Evolutionary conservation across 1,139 yeast species (phyloP).

Genomic region (Candida buenavistaensis): DNA sequence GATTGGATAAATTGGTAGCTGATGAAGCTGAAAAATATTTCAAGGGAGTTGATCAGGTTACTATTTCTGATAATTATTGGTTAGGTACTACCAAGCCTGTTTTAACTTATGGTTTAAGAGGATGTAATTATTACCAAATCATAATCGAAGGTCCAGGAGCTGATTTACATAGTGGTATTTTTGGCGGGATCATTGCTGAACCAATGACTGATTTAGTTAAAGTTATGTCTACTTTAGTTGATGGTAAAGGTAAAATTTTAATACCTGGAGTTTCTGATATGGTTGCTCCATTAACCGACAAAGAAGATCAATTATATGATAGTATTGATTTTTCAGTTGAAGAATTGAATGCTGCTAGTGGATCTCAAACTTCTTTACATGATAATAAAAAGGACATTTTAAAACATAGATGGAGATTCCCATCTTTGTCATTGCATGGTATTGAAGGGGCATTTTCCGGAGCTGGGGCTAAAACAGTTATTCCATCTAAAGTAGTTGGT

Average conservation of each 20-base stretch:
- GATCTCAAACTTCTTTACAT: constrained; percentile 80
- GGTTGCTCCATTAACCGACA: constrained; percentile 89
- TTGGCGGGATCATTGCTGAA: constrained; percentile 96
- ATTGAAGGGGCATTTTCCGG: constrained; percentile 96
- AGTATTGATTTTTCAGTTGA: constrained; percentile 80
- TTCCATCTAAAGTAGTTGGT: constrained; percentile 92
- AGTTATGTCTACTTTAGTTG: constrained; percentile 75
- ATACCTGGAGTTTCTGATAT: constrained; percentile 89
- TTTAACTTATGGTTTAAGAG: constrained; percentile 95
- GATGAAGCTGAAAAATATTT: constrained; percentile 78
- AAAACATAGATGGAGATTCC: constrained; percentile 98
- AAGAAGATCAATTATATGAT: constrained; percentile 78
- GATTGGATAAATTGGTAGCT: constrained; percentile 80
- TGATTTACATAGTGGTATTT: constrained; percentile 95
- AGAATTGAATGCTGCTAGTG: constrained; percentile 86
- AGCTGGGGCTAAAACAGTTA: constrained; percentile 96
- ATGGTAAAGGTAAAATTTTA: constrained; percentile 73
- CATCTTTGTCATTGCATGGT: constrained; percentile 94
- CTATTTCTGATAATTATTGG: constrained; percentile 98
- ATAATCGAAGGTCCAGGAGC: constrained; percentile 89
- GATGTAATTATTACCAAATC: constrained; percentile 90
- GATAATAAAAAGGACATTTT: constrained; percentile 77
- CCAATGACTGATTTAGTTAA: constrained; percentile 93
- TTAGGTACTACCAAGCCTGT: constrained; percentile 96
- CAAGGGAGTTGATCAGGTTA: constrained; percentile 87